These are phyloP conservation scores for Tetrahymena borealis DNA, from an alignment of 73 alveolate genomes.

Conservation along the genomic window DNA sequence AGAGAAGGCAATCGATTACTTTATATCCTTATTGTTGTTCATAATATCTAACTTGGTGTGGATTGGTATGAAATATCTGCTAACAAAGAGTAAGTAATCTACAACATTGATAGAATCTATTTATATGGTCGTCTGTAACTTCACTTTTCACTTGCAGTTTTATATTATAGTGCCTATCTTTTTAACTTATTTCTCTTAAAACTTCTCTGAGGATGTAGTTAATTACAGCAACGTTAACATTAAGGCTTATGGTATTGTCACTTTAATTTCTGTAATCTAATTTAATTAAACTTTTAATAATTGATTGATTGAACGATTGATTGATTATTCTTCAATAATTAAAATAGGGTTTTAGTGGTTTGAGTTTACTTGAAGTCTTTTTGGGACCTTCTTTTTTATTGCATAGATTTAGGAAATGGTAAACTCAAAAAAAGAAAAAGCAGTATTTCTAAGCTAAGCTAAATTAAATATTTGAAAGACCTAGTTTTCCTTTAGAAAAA, in stretches of 20 bases:
- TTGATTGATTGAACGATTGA: neutral
- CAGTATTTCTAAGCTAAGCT: neutral
- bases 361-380: neutral
- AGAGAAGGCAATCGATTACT: neutral
- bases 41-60: neutral
- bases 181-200: neutral
- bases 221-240: neutral
- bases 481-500: neutral
- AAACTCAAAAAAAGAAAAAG: neutral
- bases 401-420: neutral
- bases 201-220: neutral
- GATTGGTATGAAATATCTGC: neutral
- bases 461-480: neutral
- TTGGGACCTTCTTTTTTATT: neutral
- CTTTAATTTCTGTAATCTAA: neutral
- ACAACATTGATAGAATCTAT: neutral
- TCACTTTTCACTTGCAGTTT: neutral
- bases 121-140: neutral
- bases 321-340: neutral
- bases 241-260: neutral
- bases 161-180: neutral
- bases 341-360: neutral
- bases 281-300: neutral
- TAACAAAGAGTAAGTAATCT: neutral
- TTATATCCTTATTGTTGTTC: neutral